These are phyloP conservation scores for Thozetella sp. DNA, from an alignment of 495 filamentous ascomycete genomes.

Conservation along the genomic window DNA sequence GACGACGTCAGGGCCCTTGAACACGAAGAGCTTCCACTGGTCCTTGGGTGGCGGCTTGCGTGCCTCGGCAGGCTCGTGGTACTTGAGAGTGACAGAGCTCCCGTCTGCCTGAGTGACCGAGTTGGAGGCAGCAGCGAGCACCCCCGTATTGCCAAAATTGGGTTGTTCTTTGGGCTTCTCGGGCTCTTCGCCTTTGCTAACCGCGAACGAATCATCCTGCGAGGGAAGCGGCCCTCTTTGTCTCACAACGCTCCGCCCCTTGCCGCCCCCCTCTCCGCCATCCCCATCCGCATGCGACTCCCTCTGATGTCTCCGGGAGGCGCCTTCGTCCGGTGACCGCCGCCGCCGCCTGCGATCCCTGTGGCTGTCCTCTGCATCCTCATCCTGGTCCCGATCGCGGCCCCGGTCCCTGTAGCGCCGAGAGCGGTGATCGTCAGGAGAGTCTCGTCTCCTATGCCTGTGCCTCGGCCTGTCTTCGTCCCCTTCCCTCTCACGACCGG, in stretches of 20 bases:
- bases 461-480: slow-evolving; percentile 6
- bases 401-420: slow-evolving; percentile 2
- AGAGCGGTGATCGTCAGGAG: slow-evolving; percentile 1
- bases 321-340: slow-evolving; percentile 3
- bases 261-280: slow-evolving; percentile 13
- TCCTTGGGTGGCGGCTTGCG: slow-evolving; percentile 81
- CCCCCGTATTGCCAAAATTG: slow-evolving; percentile 79
- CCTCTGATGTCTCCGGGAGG: not conserved
- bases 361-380: not conserved
- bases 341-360: slow-evolving; percentile 9
- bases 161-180: slow-evolving; percentile 79
- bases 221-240: slow-evolving; percentile 66
- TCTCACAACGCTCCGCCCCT: slow-evolving; percentile 28
- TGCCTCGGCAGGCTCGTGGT: slow-evolving; percentile 92
- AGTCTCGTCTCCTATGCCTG: slow-evolving; percentile 2
- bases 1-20: slow-evolving; percentile 80
- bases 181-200: slow-evolving; percentile 50
- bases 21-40: slow-evolving; percentile 89
- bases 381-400: not conserved
- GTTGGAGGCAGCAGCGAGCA: slow-evolving; percentile 87
- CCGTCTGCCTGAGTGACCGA: slow-evolving; percentile 70
- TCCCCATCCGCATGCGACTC: slow-evolving; percentile 9
- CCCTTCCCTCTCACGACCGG: slow-evolving; percentile 7
- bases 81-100: slow-evolving; percentile 78
- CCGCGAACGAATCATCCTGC: slow-evolving; percentile 67